Percentiles rank a stretch among this genome's conserved stretches.
Conservation (phyloP, 2,329 filamentous ascomycete species). For the Fusarium multiceps region DNA sequence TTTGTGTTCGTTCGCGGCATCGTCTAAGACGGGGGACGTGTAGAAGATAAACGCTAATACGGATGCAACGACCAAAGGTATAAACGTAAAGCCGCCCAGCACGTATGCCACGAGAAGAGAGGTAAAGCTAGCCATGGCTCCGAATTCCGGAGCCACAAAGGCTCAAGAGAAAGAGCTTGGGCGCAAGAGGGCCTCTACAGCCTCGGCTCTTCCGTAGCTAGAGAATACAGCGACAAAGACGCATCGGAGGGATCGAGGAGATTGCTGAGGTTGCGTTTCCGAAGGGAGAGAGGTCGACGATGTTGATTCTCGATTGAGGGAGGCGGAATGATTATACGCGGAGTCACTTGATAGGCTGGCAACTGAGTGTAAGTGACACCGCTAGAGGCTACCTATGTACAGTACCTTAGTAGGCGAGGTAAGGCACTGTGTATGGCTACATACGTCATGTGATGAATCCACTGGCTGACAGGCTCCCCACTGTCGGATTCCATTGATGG, state of each 20-base stretch:
- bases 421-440: constrained; percentile 12
- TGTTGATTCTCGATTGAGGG: constrained; percentile 25
- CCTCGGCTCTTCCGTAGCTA: constrained; percentile 36
- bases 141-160: constrained; percentile 34
- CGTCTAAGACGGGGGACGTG: constrained; percentile 68
- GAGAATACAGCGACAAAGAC: constrained; percentile 16
- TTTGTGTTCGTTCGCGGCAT: constrained; percentile 47
- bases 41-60: constrained; percentile 75
- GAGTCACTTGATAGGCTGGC: constrained; percentile 40
- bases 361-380: constrained; percentile 38
- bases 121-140: constrained; percentile 63
- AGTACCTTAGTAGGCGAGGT: background rate
- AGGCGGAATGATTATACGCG: constrained; percentile 37
- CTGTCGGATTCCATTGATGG: constrained; percentile 5
- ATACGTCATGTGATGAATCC: constrained; percentile 44
- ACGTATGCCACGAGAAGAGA: constrained; percentile 80
- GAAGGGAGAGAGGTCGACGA: constrained; percentile 23
- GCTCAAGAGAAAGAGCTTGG: constrained; percentile 32
- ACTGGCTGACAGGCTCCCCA: constrained; percentile 32
- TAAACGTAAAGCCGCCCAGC: constrained; percentile 86
- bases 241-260: constrained; percentile 28
- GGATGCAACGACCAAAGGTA: constrained; percentile 75
- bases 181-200: constrained; percentile 32
- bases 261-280: constrained; percentile 5
- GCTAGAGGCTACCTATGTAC: constrained; percentile 17